These are phyloP conservation scores for Pseudozyma sp. DNA, from an alignment of 1,284 basidiomycete species.

Conservation along the genomic window DNA sequence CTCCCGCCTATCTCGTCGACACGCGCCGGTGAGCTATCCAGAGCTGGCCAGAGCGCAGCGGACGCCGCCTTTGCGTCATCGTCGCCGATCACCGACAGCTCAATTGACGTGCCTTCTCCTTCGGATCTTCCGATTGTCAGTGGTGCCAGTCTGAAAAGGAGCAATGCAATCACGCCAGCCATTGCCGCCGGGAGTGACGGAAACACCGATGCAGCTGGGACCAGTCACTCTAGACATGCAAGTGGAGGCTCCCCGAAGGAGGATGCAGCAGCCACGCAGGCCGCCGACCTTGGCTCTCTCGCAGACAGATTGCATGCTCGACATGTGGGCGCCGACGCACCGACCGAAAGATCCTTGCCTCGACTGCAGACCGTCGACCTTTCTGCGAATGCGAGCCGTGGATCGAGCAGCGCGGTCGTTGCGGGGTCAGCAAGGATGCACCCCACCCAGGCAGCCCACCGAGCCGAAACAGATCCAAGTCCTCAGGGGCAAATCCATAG, in stretches of 20 bases:
- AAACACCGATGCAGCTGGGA: not conserved
- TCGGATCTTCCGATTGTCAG: conserved; percentile 37
- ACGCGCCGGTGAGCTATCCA: conserved; percentile 20
- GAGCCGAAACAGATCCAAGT: conserved; percentile 29
- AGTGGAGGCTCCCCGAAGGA: conserved; percentile 5
- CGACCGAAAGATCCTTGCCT: conserved; percentile 5
- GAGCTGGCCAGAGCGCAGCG: conserved; percentile 33
- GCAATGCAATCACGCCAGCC: conserved; percentile 48
- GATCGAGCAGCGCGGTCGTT: conserved; percentile 24
- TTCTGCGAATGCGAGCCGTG: not conserved
- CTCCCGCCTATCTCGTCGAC: conserved; percentile 41
- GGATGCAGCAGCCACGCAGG: not conserved
- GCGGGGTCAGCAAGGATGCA: conserved; percentile 8
- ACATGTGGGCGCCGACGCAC: not conserved
- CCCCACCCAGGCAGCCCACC: conserved; percentile 4
- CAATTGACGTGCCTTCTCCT: conserved; percentile 22
- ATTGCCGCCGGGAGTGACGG: conserved; percentile 13
- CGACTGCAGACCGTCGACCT: conserved; percentile 21
- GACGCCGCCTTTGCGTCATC: conserved; percentile 36
- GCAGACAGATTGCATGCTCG: not conserved
- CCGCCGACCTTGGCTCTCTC: not conserved
- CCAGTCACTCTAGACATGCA: conserved; percentile 5
- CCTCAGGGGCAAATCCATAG: not conserved
- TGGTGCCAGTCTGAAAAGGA: conserved; percentile 40
- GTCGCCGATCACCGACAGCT: conserved; percentile 14